These are phyloP conservation scores for Coemansia sp. DNA, from an alignment of 192 early-diverging fungal species.

Conservation along the genomic window DNA sequence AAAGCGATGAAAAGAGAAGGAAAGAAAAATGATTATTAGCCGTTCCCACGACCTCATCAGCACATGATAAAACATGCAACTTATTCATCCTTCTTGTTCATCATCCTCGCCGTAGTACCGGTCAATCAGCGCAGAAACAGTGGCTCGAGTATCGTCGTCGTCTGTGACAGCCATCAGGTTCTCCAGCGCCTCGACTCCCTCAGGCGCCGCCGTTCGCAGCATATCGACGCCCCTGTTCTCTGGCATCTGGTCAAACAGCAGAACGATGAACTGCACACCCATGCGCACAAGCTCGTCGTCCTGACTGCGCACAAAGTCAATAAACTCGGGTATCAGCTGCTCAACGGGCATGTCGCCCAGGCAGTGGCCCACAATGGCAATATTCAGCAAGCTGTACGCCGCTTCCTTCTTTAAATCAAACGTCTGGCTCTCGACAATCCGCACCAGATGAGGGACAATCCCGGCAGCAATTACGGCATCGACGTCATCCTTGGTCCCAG, in stretches of 20 bases:
- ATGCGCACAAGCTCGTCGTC: slow-evolving; percentile 62
- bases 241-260: slow-evolving; percentile 54
- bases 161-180: slow-evolving; percentile 52
- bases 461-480: slow-evolving; percentile 55
- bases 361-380: slow-evolving; percentile 45
- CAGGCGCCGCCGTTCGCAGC: slow-evolving; percentile 18
- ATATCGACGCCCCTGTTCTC: slow-evolving; percentile 28
- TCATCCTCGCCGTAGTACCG: slow-evolving; percentile 57
- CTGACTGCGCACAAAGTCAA: slow-evolving; percentile 62
- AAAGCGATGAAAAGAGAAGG: slow-evolving; percentile 2
- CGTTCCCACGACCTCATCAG: no score
- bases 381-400: slow-evolving; percentile 62
- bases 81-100: background rate
- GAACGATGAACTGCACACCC: slow-evolving; percentile 59
- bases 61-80: no score
- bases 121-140: slow-evolving; percentile 57
- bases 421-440: slow-evolving; percentile 57
- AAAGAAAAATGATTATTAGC: background rate
- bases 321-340: slow-evolving; percentile 29
- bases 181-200: slow-evolving; percentile 61
- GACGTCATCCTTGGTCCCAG: slow-evolving; percentile 45
- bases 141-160: slow-evolving; percentile 50
- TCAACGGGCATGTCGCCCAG: slow-evolving; percentile 23
- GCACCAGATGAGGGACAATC: slow-evolving; percentile 53
- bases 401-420: slow-evolving; percentile 74